Base-by-base conservation (phyloP, 2,329 filamentous ascomycete genomes). In the Ophiostoma triangulosporum region DNA sequence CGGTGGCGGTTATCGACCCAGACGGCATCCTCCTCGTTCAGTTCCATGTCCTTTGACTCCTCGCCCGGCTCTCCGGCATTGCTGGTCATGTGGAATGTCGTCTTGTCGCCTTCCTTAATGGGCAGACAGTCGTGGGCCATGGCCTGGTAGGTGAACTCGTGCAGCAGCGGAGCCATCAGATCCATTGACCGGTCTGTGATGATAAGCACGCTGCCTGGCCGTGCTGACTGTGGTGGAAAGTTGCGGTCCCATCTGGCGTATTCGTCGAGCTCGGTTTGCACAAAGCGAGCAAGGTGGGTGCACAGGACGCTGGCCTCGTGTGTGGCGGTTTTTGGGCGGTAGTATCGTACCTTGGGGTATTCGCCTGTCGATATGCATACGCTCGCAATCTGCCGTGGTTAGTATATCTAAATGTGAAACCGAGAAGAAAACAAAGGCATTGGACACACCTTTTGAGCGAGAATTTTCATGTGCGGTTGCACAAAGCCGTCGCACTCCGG, bases 71-170 rank as follows among this genome's bases (percentile, higher is more conserved):
- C 74, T 9, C 85, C 87, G 61, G 89, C 80, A 59, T 95, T 93
- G 58, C 93, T 73, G 2, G 78, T 73, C 51, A 89, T 90, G 60
- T 83, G 84, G 65, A 90, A 98, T 0, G 84, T 88, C 9, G 94
- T 78, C 66, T 93, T 95, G 59, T 95, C 89, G 24, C 80, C 84
- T 52, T 97, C 93, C 62, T 86, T 83, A 63, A 98, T 88, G 0
- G 86, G 85, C 29, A 98, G 71, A 8, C 98, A 73, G 64, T 98
- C 93, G 66, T 96, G 88, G 3, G 88, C 91, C 91, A 98, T 97
- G 50, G 93, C 89, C 68, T 98, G 93, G 66, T 97, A 98, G 12
- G 93, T 96, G 65, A 98, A 96, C 63, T 98, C 93, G 68, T 98
- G 93, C 4, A 97, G 65, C 11, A 97, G 70, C 1, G 93, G 93